Base-by-base conservation (phyloP, 2,329 filamentous ascomycete species). In the Cordyceps militaris region DNA sequence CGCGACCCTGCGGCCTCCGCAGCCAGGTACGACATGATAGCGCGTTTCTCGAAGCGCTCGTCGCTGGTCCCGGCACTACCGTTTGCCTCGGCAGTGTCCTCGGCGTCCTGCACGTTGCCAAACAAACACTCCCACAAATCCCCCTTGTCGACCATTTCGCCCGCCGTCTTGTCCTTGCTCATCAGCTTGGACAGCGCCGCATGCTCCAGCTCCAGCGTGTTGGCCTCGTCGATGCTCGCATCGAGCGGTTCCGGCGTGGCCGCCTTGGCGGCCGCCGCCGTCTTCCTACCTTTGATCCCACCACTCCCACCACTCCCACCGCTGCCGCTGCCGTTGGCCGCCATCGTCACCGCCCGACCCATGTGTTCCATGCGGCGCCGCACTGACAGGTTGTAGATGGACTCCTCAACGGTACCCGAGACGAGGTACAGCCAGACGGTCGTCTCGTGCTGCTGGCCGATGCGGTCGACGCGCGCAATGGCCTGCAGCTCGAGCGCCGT, bases 391-490 rank as follows among this genome's bases (percentile, higher is more conserved):
- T 92, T 84, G 72, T 97, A 91, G 61, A 97, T 95, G 1, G 88
- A 88, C 73, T 96, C 88, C 68, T 99, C 94, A 0, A 97, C 90
- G 0, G 93, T 96, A 53, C 88, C 89, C 16, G 87, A 84, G n/a
- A 97, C 83, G 2, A 97, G 80, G 69, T 97, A 97, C 71, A 97
- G 87, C 88, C 92, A 97, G 1, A 97, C 91, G 0, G 90, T 96
- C 0, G 94, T 99, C 63, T 89, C 81, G 53, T 89, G 85, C 62
- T 86, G 80, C 71, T 97, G 94, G 0, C 94, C 94, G 62, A 99
- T 99, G 36, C 94, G 85, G 69, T 99, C 91, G 1, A 99, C 92
- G 57, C 94, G 87, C 1, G 93, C 92, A 66, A 97, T 96, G 14
- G 92, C 93, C 71, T 99, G 94, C 10, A 97, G 79, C 71, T 97